Evolutionary conservation across 257 asterid genomes (phyloP), one percentile per base, ranked within the genome.

Genomic region (Voacanga thouarsii): DNA sequence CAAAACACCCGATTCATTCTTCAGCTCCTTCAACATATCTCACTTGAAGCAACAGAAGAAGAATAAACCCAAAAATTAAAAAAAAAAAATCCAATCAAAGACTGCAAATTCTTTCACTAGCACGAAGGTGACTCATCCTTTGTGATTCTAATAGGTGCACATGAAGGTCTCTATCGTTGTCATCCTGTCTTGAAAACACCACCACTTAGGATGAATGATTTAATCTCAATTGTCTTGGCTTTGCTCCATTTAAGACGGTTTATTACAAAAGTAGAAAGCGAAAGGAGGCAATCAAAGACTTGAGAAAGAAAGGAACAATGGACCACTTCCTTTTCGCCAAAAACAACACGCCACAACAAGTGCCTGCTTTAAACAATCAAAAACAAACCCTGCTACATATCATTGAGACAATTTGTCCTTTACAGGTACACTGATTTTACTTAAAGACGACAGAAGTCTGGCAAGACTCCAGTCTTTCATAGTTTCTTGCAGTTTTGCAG

Each of bases 311-410:
- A 69, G 60, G 74, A 75, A 56, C 39, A 78, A 43, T 51, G 51
- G 57, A 43, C 68, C 75, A 68, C 73, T 68, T 71, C 77, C 72
- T 72, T 75, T 44, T 56, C 51, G 78, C 78, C 63, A 63, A 50
- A 63, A 47, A 50, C 55, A 72, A n/a, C 72, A 41, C 8, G 21
- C 53, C 5, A 26, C 43, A 79, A 26, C 43, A 79, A 56, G 9
- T 41, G 49, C 70, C 39, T 68, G 69, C 43, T 39, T 47, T 59
- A 24, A 24, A 59, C 33, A 51, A 45, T 72, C 59, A 28, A 16
- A 33, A n/a, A 28, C 70, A 24, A 18, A 3, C 72, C 18, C 33
- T 68, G 80, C 26, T 55, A 56, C 53, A n/a, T 56, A 50, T 67
- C 47, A n/a, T 77, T 26, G 23, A 5, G 51, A 41, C n/a, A 26